Evolutionary conservation across 1,284 basidiomycete species (phyloP).

Genomic region (Polyporus tsugae): DNA sequence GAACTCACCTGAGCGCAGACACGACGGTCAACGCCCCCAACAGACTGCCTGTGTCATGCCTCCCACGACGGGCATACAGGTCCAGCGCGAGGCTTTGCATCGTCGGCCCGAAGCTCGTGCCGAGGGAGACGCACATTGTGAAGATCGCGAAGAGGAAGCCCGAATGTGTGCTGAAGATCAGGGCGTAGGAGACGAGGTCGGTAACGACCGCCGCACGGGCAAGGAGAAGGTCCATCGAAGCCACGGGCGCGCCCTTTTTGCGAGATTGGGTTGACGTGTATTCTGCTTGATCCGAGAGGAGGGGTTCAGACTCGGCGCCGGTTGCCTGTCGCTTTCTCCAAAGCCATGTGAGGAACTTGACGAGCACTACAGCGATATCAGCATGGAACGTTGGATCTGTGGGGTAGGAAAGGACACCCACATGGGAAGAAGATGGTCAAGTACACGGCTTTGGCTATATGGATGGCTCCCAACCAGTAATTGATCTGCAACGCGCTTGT

Average conservation of each 20-base stretch:
- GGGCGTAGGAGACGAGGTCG: constrained; percentile 62
- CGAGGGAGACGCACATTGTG: constrained; percentile 56
- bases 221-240: constrained; percentile 62
- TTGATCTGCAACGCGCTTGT: constrained; percentile 60
- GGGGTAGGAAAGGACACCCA: constrained; percentile 40
- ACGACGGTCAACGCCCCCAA: constrained; percentile 78
- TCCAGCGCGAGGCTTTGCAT: constrained; percentile 70
- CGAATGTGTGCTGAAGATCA: constrained; percentile 54
- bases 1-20: constrained; percentile 64
- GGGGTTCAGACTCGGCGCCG: constrained; percentile 36
- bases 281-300: constrained; percentile 9
- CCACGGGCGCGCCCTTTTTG: constrained; percentile 42
- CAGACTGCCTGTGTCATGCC: constrained; percentile 61
- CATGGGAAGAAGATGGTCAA: constrained; percentile 72
- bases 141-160: constrained; percentile 53
- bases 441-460: constrained; percentile 63
- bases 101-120: constrained; percentile 66
- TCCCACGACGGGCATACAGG: constrained; percentile 57
- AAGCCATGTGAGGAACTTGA: constrained; percentile 21
- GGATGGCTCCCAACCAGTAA: constrained; percentile 71
- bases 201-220: constrained; percentile 62
- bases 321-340: constrained; percentile 12
- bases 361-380: constrained; percentile 39
- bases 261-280: constrained; percentile 20
- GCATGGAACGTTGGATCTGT: neutral